phyloP scores from a whole-genome alignment of 352 stramenopile genomes.

The Pythium oligandrum region DNA sequence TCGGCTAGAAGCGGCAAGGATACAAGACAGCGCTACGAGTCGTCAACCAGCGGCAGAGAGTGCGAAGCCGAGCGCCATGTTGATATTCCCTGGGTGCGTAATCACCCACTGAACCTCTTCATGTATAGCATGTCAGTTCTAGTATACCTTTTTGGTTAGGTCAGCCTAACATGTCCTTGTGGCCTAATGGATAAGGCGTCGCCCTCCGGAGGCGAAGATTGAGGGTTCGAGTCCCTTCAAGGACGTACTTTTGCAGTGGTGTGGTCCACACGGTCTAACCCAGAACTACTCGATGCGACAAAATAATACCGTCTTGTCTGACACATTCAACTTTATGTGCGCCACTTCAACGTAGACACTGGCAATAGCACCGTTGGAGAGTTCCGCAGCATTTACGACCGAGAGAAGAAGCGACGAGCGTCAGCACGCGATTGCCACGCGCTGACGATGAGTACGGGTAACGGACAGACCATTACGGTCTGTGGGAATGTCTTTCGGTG shows the following conservation, averaged over 20 bases:
- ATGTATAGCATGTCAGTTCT: not conserved
- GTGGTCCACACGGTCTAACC: slow-evolving; percentile 5
- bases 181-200: slow-evolving; percentile 76
- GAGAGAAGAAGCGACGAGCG: too few relatives aligned
- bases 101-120: too few relatives aligned
- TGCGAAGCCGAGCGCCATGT: too few relatives aligned
- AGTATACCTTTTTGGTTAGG: not conserved
- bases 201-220: slow-evolving; percentile 68
- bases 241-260: slow-evolving; percentile 32
- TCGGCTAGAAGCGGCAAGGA: too few relatives aligned
- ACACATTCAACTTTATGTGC: not conserved
- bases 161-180: slow-evolving; percentile 25
- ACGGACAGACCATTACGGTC: slow-evolving; percentile 72
- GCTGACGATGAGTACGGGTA: slow-evolving; percentile 42
- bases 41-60: too few relatives aligned
- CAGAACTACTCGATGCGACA: not conserved
- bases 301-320: slow-evolving; percentile 5
- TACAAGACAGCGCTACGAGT: too few relatives aligned
- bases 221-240: slow-evolving; percentile 67
- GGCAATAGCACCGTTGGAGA: too few relatives aligned
- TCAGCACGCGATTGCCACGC: too few relatives aligned
- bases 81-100: too few relatives aligned
- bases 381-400: too few relatives aligned
- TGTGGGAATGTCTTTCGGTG: slow-evolving; percentile 80
- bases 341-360: too few relatives aligned